phyloP scores from a whole-genome alignment of 2,329 filamentous ascomycete species.

The Penicillium brevicompactum region DNA sequence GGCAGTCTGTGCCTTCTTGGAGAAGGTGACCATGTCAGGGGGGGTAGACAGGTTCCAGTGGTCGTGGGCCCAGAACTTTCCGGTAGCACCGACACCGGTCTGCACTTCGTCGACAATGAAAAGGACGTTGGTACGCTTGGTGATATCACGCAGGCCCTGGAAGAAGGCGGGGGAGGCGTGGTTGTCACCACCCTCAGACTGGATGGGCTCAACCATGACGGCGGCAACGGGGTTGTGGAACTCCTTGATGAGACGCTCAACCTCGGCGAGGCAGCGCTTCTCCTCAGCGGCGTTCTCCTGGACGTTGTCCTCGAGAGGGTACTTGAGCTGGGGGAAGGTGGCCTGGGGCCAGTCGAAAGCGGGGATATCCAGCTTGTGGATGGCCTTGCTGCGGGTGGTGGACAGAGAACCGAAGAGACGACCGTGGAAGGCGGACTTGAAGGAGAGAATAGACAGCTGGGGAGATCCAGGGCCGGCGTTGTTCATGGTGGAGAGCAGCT shows the following conservation, averaged over 20 bases:
- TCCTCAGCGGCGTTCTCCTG: constrained; percentile 83
- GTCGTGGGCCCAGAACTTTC: constrained; percentile 95
- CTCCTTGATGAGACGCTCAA: constrained; percentile 76
- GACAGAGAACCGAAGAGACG: constrained; percentile 85
- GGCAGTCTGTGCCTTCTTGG: constrained; percentile 91
- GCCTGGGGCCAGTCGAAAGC: constrained; percentile 95
- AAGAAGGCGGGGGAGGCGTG: constrained; percentile 88
- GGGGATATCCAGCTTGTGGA: constrained; percentile 93
- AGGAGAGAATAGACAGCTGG: constrained; percentile 81
- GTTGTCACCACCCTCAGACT: constrained; percentile 94
- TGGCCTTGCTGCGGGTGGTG: constrained; percentile 87
- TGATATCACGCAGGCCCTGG: constrained; percentile 77
- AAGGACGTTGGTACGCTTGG: constrained; percentile 66
- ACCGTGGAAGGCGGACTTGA: constrained; percentile 87
- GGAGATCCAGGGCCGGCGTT: constrained; percentile 80
- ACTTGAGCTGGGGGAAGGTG: constrained; percentile 81
- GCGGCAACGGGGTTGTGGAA: constrained; percentile 80
- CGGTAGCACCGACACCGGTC: constrained; percentile 88
- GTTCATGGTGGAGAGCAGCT: constrained; percentile 74
- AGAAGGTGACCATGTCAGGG: constrained; percentile 93
- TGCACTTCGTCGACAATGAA: constrained; percentile 95
- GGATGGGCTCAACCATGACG: constrained; percentile 84
- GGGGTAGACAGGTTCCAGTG: constrained; percentile 82
- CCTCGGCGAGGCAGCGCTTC: constrained; percentile 76
- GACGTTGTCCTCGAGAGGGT: constrained; percentile 77